Conservation (phyloP, 768 basidiomycete species). For the Astraeus odoratus region DNA sequence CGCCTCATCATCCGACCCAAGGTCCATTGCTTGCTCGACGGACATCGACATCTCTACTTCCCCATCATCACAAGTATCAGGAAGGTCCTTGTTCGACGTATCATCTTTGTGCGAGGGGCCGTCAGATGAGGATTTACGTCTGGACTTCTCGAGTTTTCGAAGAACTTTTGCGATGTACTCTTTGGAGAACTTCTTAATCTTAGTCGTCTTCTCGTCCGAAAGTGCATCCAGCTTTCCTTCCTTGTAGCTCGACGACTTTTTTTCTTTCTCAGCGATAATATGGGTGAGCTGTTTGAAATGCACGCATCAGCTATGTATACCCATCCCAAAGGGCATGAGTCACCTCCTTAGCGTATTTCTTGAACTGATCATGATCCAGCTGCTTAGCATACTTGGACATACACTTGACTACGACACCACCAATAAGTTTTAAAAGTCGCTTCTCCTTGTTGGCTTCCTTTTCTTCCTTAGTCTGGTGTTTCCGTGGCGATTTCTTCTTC, state of each 20-base stretch:
- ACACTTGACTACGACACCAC: slow-evolving; percentile 82
- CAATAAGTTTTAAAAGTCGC: slow-evolving; percentile 72
- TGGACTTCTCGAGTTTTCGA: slow-evolving; percentile 50
- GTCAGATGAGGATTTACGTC: slow-evolving; percentile 14
- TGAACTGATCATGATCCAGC: slow-evolving; percentile 79
- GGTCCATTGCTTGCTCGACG: slow-evolving; percentile 40
- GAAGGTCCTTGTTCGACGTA: slow-evolving; percentile 7
- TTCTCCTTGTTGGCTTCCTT: slow-evolving; percentile 75
- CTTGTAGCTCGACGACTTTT: slow-evolving; percentile 75
- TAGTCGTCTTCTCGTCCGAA: slow-evolving; percentile 77
- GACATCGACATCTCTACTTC: slow-evolving; percentile 31
- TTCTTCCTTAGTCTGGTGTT: slow-evolving; percentile 44
- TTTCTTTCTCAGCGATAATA: slow-evolving; percentile 90
- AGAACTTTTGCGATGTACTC: slow-evolving; percentile 83
- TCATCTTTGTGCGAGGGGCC: not conserved
- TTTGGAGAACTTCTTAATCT: slow-evolving; percentile 91
- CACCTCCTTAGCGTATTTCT: slow-evolving; percentile 94
- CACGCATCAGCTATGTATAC: not conserved
- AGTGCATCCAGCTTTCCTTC: slow-evolving; percentile 68
- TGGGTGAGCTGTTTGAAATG: slow-evolving; percentile 61
- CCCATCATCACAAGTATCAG: slow-evolving; percentile 10
- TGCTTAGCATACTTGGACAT: slow-evolving; percentile 85
- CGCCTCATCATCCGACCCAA: slow-evolving; percentile 27
- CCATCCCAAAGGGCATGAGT: slow-evolving; percentile 14
- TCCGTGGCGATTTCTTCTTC: slow-evolving; percentile 29